A percentile compares a stretch with the other conserved stretches of the same genome.
Evolutionary conservation across 2,329 filamentous ascomycete species (phyloP).

Genomic region (Sarocladium strictum): DNA sequence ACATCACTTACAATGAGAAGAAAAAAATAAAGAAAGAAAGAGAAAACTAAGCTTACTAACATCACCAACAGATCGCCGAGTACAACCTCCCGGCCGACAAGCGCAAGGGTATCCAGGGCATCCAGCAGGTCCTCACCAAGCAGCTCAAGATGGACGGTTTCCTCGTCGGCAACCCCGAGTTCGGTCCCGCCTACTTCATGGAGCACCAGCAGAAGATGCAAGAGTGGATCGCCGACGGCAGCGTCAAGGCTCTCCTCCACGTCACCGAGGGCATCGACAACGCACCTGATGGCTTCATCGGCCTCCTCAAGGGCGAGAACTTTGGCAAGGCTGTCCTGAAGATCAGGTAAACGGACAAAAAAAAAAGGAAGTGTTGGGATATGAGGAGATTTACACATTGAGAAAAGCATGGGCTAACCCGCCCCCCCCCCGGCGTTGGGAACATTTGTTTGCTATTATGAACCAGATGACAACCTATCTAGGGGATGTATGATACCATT

Average conservation of each 20-base stretch:
- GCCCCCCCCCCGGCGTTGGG: slow-evolving; percentile 1
- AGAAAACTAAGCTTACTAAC: neutral
- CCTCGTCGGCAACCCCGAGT: slow-evolving; percentile 59
- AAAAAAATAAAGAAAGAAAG: neutral
- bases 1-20: neutral
- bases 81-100: slow-evolving; percentile 60
- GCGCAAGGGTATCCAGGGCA: slow-evolving; percentile 60
- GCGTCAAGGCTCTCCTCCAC: slow-evolving; percentile 63
- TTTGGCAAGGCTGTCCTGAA: slow-evolving; percentile 81
- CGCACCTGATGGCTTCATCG: slow-evolving; percentile 67
- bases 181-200: slow-evolving; percentile 59
- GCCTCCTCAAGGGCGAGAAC: slow-evolving; percentile 72
- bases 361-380: neutral
- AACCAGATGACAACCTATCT: neutral
- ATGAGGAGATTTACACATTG: neutral
- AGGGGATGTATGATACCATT: neutral
- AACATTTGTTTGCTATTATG: neutral
- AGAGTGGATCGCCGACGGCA: slow-evolving; percentile 71
- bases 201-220: slow-evolving; percentile 73
- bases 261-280: slow-evolving; percentile 74
- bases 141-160: slow-evolving; percentile 69
- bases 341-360: slow-evolving; percentile 24
- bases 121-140: slow-evolving; percentile 61
- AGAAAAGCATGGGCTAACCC: neutral
- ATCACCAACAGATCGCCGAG: slow-evolving; percentile 50